Evolutionary conservation across 78 protist species (phyloP).

Genomic region (Protostelium mycophagum): DNA sequence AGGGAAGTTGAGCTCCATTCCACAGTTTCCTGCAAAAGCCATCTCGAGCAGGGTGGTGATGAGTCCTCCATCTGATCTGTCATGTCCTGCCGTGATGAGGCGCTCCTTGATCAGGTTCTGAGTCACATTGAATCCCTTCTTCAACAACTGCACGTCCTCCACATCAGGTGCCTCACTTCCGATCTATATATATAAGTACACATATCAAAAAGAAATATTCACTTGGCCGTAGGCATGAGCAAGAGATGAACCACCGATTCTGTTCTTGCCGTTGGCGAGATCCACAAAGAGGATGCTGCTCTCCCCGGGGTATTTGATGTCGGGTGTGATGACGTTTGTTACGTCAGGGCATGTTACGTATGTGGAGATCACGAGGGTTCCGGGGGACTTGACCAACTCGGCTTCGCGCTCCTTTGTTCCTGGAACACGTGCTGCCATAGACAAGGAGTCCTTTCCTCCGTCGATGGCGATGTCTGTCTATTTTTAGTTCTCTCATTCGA

Average conservation of each 20-base stretch:
- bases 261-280: constrained; percentile 49
- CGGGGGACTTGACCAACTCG: constrained; percentile 73
- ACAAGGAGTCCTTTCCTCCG: constrained; percentile 91
- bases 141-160: constrained; percentile 17
- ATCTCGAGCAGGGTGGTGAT: constrained; percentile 79
- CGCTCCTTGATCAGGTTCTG: constrained; percentile 17
- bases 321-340: constrained; percentile 81
- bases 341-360: constrained; percentile 78
- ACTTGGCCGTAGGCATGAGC: constrained; percentile 65
- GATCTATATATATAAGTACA: constrained; percentile 3
- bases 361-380: constrained; percentile 74
- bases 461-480: constrained; percentile 56
- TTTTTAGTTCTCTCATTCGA: too few species aligned
- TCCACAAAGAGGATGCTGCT: constrained; percentile 60
- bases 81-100: constrained; percentile 80
- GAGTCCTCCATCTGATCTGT: constrained; percentile 91
- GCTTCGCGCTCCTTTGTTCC: neutral
- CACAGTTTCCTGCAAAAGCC: constrained; percentile 83
- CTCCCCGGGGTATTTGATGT: constrained; percentile 44
- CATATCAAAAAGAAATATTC: neutral
- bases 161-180: constrained; percentile 70
- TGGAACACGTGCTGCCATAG: constrained; percentile 84
- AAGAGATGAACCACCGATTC: constrained; percentile 82
- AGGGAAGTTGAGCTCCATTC: constrained; percentile 34
- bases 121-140: constrained; percentile 14